A percentile compares a stretch with the other conserved stretches of the same genome.
phyloP scores from a whole-genome alignment of 2,329 filamentous ascomycete genomes.

The Epichloe baconii region DNA sequence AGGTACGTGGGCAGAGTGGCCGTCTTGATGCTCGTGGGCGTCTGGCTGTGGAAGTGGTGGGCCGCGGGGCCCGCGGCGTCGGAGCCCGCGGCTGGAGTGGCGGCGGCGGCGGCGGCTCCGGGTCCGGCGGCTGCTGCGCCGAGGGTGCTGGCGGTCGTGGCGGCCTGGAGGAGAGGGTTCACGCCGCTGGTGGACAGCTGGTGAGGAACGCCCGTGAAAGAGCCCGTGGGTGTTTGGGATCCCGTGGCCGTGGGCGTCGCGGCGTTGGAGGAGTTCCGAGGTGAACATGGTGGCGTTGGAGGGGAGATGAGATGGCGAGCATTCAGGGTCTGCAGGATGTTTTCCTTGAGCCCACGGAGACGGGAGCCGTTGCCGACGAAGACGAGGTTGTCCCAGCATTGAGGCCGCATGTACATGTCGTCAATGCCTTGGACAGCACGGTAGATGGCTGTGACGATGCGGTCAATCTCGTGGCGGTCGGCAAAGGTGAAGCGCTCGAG shows the following conservation, averaged over 20 bases:
- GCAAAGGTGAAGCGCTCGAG: slow-evolving; percentile 61
- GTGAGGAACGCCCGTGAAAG: slow-evolving; percentile 39
- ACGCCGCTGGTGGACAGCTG: slow-evolving; percentile 50
- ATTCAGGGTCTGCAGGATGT: slow-evolving; percentile 66
- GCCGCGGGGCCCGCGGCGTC: slow-evolving; percentile 22
- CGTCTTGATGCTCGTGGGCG: slow-evolving; percentile 72
- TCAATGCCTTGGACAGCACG: slow-evolving; percentile 70
- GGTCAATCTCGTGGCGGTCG: slow-evolving; percentile 61
- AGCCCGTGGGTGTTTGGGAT: slow-evolving; percentile 71
- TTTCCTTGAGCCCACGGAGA: slow-evolving; percentile 71
- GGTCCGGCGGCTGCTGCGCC: slow-evolving; percentile 29
- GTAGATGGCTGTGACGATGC: slow-evolving; percentile 74
- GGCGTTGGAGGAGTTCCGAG: slow-evolving; percentile 81
- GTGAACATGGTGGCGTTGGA: slow-evolving; percentile 94
- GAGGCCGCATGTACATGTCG: slow-evolving; percentile 70
- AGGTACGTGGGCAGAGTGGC: slow-evolving; percentile 73
- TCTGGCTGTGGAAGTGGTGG: slow-evolving; percentile 51
- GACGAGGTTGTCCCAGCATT: slow-evolving; percentile 84
- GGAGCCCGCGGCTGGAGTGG: slow-evolving; percentile 28
- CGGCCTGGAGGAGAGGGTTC: slow-evolving; percentile 84
- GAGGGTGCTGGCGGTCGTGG: slow-evolving; percentile 58
- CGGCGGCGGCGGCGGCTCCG: slow-evolving; percentile 16
- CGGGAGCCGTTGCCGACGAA: slow-evolving; percentile 79
- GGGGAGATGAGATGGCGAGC: slow-evolving; percentile 84
- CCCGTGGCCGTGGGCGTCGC: slow-evolving; percentile 85